Percentiles rank a stretch among this genome's conserved stretches.
Evolutionary conservation across 306 rosid species (phyloP).

Genomic region (Corylus heterophylla): DNA sequence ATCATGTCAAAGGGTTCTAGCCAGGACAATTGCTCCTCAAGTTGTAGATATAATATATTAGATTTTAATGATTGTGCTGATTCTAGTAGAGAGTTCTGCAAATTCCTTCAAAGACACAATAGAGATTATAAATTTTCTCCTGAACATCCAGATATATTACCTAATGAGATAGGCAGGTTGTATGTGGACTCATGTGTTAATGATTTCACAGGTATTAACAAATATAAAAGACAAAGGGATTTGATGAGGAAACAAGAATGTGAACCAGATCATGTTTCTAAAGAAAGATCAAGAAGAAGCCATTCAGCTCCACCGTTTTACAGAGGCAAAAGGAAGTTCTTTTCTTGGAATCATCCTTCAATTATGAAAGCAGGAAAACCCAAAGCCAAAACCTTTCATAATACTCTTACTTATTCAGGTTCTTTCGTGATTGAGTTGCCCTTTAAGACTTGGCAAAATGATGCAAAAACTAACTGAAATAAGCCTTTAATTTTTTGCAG

Average conservation of each 20-base stretch:
- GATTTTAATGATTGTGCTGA: slow-evolving; percentile 37
- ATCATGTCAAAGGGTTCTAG: slow-evolving; percentile 33
- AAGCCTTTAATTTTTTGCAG: slow-evolving; percentile 40
- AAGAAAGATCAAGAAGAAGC: slow-evolving; percentile 61
- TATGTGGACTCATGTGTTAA: slow-evolving; percentile 26
- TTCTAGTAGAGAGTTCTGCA: slow-evolving; percentile 25
- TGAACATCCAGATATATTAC: slow-evolving; percentile 32
- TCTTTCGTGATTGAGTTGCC: slow-evolving; percentile 20
- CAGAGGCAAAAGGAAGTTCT: slow-evolving; percentile 59
- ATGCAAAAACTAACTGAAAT: slow-evolving; percentile 18
- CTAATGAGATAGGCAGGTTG: slow-evolving; percentile 39
- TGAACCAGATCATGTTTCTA: slow-evolving; percentile 25
- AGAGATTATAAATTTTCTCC: slow-evolving; percentile 26
- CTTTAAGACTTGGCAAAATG: background rate
- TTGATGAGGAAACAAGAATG: slow-evolving; percentile 28
- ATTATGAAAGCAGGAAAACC: slow-evolving; percentile 31
- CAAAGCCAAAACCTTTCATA: slow-evolving; percentile 30
- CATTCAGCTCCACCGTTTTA: slow-evolving; percentile 82
- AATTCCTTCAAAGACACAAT: slow-evolving; percentile 35
- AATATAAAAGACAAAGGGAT: slow-evolving; percentile 32
- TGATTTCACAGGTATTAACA: slow-evolving; percentile 32
- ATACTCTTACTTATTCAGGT: slow-evolving; percentile 50
- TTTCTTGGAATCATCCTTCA: slow-evolving; percentile 47
- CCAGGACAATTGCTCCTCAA: slow-evolving; percentile 34
- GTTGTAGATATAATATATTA: slow-evolving; percentile 35